Evolutionary conservation across 2,329 filamentous ascomycete genomes (phyloP), one percentile per base, ranked within the genome.

Genomic region (Aphanocladium album): DNA sequence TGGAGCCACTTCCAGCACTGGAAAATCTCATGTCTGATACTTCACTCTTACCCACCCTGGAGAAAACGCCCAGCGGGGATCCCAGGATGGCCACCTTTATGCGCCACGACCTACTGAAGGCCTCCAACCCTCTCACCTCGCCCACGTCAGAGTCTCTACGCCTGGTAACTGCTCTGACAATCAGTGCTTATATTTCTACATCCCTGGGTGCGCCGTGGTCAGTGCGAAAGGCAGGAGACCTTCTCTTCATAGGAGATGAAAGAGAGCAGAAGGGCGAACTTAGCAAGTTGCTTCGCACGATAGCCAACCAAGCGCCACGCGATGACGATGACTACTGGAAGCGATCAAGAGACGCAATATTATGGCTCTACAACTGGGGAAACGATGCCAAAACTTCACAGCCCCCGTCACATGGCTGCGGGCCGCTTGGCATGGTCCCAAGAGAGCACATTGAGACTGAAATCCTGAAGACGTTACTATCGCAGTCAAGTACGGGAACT

Each of bases 321-420:
- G 81, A 79, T 39, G 85, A 90, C 57, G 86, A 90, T 62, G 79
- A 79, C 37, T 84, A 83, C 63, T 90, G 88, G 87, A 75, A 79
- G 27, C 78, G 76, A 57, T 80, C 83, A 14, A 81, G 89, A 61
- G 81, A 82, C 46, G 85, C 88, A 66, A 72, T 93, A 9, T 70
- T 91, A 4, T 93, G 90, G 90, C 77, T 93, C 33, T 85, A 86
- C 69, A 82, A 83, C 67, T 93, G 89, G 89, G 87, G 87, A 37
- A 79, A 80, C 25, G 78, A 82, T 2, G 45, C 64, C 3, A 64
- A 66, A n/a, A 56, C 64, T 14, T 27, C 17, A 30, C 21, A 69
- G 68, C 21, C 74, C 37, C 27, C 35, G n/a, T 21, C 33, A 35
- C n/a, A 27, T 41, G 83, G 87, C 23, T 76, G 84, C 11, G 89